Conservation (phyloP, 495 filamentous ascomycete species). For the Glutinoglossum americanum region DNA sequence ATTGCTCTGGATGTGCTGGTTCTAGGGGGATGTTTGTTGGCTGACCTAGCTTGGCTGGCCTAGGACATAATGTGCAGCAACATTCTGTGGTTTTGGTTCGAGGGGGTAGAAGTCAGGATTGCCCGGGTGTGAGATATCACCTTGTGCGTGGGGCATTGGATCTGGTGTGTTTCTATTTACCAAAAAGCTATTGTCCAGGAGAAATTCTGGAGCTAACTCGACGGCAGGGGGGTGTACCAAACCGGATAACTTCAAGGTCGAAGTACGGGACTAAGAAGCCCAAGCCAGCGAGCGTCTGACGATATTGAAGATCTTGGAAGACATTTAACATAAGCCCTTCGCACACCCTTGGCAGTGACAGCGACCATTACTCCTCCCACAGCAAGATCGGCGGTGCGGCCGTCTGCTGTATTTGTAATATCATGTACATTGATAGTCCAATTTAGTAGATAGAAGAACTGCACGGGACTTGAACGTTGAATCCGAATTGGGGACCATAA, state of each 20-base stretch:
- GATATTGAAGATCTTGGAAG: conserved; percentile 56
- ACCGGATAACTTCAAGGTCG: conserved; percentile 58
- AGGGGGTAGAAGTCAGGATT: conserved; percentile 85
- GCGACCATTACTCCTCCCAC: too few relatives aligned
- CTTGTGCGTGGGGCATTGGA: conserved; percentile 82
- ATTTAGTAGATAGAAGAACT: background rate
- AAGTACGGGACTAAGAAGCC: conserved; percentile 99
- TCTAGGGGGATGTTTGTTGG: background rate
- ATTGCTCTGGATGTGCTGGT: background rate
- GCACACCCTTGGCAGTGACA: background rate
- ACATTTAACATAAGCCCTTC: too few relatives aligned
- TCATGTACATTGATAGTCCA: background rate
- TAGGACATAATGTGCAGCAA: conserved; percentile 88
- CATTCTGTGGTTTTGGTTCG: conserved; percentile 89
- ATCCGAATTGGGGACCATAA: background rate
- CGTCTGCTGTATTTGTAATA: background rate
- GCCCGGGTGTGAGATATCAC: conserved; percentile 92
- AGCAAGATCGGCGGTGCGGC: background rate
- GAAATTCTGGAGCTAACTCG: conserved; percentile 5
- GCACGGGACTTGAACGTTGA: background rate
- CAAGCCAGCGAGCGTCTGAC: conserved; percentile 29
- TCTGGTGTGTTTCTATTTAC: conserved; percentile 52
- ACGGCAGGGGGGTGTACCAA: conserved; percentile 69
- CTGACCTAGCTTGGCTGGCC: background rate
- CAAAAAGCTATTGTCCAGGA: background rate